Evolutionary conservation across 305 asterid genomes (phyloP).

Genomic region (Stenogyne calaminthoides): DNA sequence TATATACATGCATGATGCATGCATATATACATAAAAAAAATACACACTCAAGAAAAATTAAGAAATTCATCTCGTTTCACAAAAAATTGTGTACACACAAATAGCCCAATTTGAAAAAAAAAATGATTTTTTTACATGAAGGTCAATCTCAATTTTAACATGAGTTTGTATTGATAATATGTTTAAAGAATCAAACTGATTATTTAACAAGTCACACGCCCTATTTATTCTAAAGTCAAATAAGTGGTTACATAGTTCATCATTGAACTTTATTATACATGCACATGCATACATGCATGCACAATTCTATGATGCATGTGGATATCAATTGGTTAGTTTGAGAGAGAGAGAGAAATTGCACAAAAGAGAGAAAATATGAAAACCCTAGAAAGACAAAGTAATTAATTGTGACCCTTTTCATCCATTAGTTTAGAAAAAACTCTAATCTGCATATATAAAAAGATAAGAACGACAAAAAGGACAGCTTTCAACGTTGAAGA

Average conservation of each 20-base stretch:
- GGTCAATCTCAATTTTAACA: too few species aligned
- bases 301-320: not conserved
- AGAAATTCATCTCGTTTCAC: too few species aligned
- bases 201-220: too few species aligned
- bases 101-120: too few species aligned
- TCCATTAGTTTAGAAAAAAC: not conserved
- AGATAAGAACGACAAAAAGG: slow-evolving; percentile 32
- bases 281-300: not conserved
- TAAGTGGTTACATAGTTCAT: too few species aligned
- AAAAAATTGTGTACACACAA: too few species aligned
- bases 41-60: too few species aligned
- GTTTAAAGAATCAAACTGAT: too few species aligned
- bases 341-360: not conserved
- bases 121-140: too few species aligned
- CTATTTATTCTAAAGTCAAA: too few species aligned
- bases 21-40: too few species aligned
- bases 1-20: not conserved
- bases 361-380: not conserved
- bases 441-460: slow-evolving; percentile 17
- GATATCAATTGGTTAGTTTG: not conserved
- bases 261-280: not conserved
- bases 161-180: too few species aligned
- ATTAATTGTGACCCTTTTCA: not conserved
- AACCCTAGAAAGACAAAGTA: not conserved
- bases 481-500: slow-evolving; percentile 33